Percentiles rank a stretch among this genome's conserved stretches.
Evolutionary conservation across 2,329 filamentous ascomycete species (phyloP).

Genomic region (Myriangium duriaei): DNA sequence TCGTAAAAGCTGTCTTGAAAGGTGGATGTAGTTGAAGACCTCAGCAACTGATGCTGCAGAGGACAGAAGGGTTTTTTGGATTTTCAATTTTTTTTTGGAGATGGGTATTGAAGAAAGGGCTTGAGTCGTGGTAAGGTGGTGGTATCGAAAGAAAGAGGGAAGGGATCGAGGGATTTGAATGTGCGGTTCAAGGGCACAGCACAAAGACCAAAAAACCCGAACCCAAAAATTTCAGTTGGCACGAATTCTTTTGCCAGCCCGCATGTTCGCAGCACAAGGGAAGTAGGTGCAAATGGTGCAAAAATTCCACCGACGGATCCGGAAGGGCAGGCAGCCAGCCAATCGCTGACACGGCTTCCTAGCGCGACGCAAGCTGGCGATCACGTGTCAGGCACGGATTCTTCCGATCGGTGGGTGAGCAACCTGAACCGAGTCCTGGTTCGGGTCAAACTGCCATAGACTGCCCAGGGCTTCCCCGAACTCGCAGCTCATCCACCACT

Average conservation of each 20-base stretch:
- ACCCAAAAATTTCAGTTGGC: background rate
- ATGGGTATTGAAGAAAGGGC: background rate
- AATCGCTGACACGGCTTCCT: no score
- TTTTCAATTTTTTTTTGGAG: constrained; percentile 28
- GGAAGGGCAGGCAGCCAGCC: no score
- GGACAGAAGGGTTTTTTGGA: constrained; percentile 21
- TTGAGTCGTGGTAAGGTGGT: background rate
- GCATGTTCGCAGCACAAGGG: no score
- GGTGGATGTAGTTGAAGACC: constrained; percentile 16
- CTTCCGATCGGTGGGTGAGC: no score
- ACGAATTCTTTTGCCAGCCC: no score
- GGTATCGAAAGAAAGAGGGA: constrained; percentile 4
- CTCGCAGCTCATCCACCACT: no score
- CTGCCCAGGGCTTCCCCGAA: no score
- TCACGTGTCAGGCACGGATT: background rate
- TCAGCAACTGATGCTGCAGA: constrained; percentile 14
- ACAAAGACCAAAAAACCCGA: background rate
- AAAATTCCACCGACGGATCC: background rate
- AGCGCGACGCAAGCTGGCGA: no score
- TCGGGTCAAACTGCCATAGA: background rate
- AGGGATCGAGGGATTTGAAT: background rate
- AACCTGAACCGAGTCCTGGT: no score
- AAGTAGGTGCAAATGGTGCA: background rate
- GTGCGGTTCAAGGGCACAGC: background rate
- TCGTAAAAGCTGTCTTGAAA: constrained; percentile 13